phyloP scores from a whole-genome alignment of 441 rosid species.

The Mallotus japonicus region DNA sequence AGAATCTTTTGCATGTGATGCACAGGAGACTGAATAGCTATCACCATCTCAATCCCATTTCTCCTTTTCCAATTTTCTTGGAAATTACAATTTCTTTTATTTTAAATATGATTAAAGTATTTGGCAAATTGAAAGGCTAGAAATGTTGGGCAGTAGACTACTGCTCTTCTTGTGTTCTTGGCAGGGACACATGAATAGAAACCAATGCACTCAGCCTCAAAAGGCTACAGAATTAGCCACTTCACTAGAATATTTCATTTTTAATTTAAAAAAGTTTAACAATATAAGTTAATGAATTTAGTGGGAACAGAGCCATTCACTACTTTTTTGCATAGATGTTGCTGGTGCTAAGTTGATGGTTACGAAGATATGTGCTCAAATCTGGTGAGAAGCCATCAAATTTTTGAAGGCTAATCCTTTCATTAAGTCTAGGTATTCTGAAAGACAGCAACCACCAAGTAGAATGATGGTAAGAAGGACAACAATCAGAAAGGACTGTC shows the following conservation, averaged over 20 bases:
- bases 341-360: too few species aligned
- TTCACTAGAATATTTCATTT: too few species aligned
- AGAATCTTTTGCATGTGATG: slow-evolving; percentile 9
- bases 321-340: too few species aligned
- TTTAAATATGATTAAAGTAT: not conserved
- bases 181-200: not conserved
- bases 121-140: not conserved
- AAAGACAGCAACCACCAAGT: too few species aligned
- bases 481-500: slow-evolving; percentile 12
- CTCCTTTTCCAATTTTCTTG: not conserved
- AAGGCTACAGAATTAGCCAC: too few species aligned
- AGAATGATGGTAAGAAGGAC: not conserved
- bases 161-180: not conserved
- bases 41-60: not conserved
- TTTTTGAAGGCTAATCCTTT: too few species aligned
- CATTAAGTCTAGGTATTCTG: too few species aligned
- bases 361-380: too few species aligned
- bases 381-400: too few species aligned
- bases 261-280: too few species aligned
- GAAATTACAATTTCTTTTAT: not conserved
- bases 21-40: not conserved
- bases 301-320: too few species aligned
- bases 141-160: not conserved
- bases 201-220: not conserved
- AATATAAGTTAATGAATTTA: too few species aligned